phyloP scores from a whole-genome alignment of 2,329 filamentous ascomycete genomes.

The Monilinia laxa region DNA sequence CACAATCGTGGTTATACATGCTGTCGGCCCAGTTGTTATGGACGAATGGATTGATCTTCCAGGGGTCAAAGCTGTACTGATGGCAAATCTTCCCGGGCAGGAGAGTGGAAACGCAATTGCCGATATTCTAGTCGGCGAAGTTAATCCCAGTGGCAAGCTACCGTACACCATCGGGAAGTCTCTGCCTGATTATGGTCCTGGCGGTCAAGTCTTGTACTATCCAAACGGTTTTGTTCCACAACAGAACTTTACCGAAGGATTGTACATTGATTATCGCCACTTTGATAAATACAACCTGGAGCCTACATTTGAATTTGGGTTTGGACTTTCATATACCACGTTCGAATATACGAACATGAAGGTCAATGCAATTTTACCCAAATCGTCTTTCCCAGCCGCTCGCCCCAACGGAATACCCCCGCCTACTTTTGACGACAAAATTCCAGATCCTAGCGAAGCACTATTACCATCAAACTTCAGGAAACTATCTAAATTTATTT shows the following conservation, averaged over 20 bases:
- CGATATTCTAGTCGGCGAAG: slow-evolving; percentile 75
- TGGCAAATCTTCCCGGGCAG: slow-evolving; percentile 84
- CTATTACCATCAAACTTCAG: slow-evolving; percentile 57
- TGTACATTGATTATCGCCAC: slow-evolving; percentile 87
- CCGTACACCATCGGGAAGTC: slow-evolving; percentile 83
- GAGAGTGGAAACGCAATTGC: slow-evolving; percentile 81
- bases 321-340: slow-evolving; percentile 69
- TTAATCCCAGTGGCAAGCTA: slow-evolving; percentile 69
- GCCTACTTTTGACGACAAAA: slow-evolving; percentile 50
- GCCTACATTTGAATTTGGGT: slow-evolving; percentile 84
- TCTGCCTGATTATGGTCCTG: slow-evolving; percentile 73
- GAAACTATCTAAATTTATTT: slow-evolving; percentile 62
- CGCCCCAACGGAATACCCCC: slow-evolving; percentile 44
- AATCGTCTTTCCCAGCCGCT: slow-evolving; percentile 39
- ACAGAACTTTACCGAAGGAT: slow-evolving; percentile 77
- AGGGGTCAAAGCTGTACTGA: slow-evolving; percentile 73
- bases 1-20: slow-evolving; percentile 82
- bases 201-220: slow-evolving; percentile 66
- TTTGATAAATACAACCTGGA: slow-evolving; percentile 75
- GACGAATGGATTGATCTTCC: slow-evolving; percentile 78
- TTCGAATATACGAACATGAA: slow-evolving; percentile 55
- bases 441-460: slow-evolving; percentile 52
- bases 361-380: slow-evolving; percentile 45
- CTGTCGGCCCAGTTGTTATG: slow-evolving; percentile 78
- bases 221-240: slow-evolving; percentile 72